These are phyloP conservation scores for Massospora cicadina DNA, from an alignment of 371 early-diverging fungal species.

Conservation along the genomic window DNA sequence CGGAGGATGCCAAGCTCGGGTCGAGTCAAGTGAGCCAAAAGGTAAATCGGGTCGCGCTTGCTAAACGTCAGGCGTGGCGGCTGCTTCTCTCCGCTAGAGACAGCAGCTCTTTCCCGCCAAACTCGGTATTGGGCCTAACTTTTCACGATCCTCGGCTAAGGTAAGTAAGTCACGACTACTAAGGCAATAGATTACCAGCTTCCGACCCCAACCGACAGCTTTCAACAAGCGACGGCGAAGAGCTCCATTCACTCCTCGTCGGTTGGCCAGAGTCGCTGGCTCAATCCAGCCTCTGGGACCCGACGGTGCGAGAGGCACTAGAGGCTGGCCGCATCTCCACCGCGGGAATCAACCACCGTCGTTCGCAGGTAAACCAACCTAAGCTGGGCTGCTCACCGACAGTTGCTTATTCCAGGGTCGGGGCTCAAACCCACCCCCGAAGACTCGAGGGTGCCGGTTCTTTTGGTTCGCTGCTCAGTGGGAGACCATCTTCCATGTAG, in stretches of 20 bases:
- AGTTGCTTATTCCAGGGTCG: constrained; percentile 1
- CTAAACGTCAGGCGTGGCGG: background rate
- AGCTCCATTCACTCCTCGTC: background rate
- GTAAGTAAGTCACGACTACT: background rate
- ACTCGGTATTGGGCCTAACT: background rate
- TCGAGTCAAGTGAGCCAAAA: background rate
- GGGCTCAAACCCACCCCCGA: background rate
- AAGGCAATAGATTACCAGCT: background rate
- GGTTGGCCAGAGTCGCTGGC: background rate
- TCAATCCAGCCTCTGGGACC: background rate
- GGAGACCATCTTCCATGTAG: background rate
- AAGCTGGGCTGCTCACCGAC: no score
- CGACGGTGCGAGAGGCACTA: background rate
- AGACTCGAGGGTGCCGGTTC: background rate
- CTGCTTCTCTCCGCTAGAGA: background rate
- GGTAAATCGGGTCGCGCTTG: background rate
- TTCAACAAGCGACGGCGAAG: background rate
- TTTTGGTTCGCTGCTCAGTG: background rate
- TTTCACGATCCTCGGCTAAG: constrained; percentile 2
- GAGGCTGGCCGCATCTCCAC: background rate
- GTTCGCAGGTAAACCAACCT: background rate
- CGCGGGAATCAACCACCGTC: background rate
- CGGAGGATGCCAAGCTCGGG: background rate
- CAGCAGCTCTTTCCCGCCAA: background rate
- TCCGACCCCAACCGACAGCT: background rate